phyloP scores from a whole-genome alignment of 306 rosid species.

The Cucumis sativus region Cucumber_9930_V3 NC_026661.2:13446001-13446500 shows the following conservation, averaged over 20 bases:
- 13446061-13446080: no score
- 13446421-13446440: conserved; percentile 10
- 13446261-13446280: background rate
- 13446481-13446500: conserved; percentile 28
- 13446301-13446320: conserved; percentile 6
- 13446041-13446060: no score
- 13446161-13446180: no score
- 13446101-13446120: no score
- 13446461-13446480: conserved; percentile 29
- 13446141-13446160: no score
- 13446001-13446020: no score
- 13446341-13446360: conserved; percentile 27
- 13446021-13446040: no score
- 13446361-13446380: conserved; percentile 16
- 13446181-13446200: no score
- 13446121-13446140: no score
- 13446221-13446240: background rate
- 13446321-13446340: conserved; percentile 11
- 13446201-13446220: fast-evolving
- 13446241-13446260: background rate
- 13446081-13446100: no score
- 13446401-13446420: conserved; percentile 53
- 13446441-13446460: conserved; percentile 32
- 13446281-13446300: conserved; percentile 25
- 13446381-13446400: conserved; percentile 9